Evolutionary conservation across 2,329 filamentous ascomycete species (phyloP).

Genomic region (Clarireedia homoeocarpa): DNA sequence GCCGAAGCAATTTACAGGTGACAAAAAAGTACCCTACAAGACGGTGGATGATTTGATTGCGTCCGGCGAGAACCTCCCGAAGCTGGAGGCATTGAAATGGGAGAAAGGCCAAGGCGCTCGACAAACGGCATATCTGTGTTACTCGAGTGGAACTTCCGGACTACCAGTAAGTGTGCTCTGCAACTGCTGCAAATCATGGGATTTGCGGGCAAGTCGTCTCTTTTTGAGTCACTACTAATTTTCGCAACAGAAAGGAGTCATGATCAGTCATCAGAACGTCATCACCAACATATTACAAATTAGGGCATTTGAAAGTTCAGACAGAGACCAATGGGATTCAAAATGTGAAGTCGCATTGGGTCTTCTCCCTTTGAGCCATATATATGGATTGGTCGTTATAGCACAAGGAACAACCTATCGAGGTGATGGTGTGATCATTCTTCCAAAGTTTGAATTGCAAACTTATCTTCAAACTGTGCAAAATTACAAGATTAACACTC

Average conservation of each 20-base stretch:
- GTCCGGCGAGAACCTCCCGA: slow-evolving; percentile 47
- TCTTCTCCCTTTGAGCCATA: slow-evolving; percentile 82
- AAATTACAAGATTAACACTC: slow-evolving; percentile 56
- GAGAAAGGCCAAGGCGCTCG: slow-evolving; percentile 55
- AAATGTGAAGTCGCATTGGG: slow-evolving; percentile 41
- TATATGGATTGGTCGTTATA: slow-evolving; percentile 69
- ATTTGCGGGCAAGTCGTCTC: neutral
- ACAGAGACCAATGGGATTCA: slow-evolving; percentile 37
- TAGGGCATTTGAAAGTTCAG: slow-evolving; percentile 38
- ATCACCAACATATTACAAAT: slow-evolving; percentile 56
- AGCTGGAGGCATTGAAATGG: slow-evolving; percentile 51
- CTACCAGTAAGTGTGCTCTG: slow-evolving; percentile 52
- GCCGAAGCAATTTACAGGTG: slow-evolving; percentile 44
- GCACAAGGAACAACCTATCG: slow-evolving; percentile 58
- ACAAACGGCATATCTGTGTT: slow-evolving; percentile 74
- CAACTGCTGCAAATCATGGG: neutral
- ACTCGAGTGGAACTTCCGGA: slow-evolving; percentile 36
- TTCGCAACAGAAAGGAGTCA: slow-evolving; percentile 62
- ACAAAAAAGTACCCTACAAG: slow-evolving; percentile 45
- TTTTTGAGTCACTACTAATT: neutral
- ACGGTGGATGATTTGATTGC: slow-evolving; percentile 69
- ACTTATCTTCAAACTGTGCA: slow-evolving; percentile 57
- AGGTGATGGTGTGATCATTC: slow-evolving; percentile 65
- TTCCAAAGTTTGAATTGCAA: slow-evolving; percentile 70
- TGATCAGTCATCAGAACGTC: slow-evolving; percentile 77